Evolutionary conservation across 768 basidiomycete genomes (phyloP).

Genomic region (Kwoniella newhampshirensis): DNA sequence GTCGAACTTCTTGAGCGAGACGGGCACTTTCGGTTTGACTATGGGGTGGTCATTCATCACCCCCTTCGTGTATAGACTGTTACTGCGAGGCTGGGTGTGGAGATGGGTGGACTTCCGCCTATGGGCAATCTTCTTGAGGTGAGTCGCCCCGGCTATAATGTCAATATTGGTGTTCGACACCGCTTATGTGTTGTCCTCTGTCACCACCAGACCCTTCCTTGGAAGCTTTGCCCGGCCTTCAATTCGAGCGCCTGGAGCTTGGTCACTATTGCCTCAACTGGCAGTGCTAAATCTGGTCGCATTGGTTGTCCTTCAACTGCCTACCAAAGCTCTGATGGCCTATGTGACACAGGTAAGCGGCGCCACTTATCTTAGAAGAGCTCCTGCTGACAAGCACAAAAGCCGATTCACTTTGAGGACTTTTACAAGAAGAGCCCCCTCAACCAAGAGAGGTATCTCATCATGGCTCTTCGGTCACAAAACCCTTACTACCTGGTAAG

Average conservation of each 20-base stretch:
- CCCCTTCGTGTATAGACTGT: constrained; percentile 11
- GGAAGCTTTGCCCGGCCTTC: constrained; percentile 35
- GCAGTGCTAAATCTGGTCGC: constrained; percentile 24
- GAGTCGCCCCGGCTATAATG: too few species aligned
- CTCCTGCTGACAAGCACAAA: constrained; percentile 15
- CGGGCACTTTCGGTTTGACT: constrained; percentile 1
- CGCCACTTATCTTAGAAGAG: neutral
- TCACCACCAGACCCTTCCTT: constrained; percentile 38
- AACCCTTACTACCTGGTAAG: constrained; percentile 45
- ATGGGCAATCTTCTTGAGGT: constrained; percentile 20
- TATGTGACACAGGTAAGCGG: constrained; percentile 42
- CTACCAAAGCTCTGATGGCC: constrained; percentile 35
- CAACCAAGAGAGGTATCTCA: constrained; percentile 38
- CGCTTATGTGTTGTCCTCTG: too few species aligned
- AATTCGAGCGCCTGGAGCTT: constrained; percentile 14
- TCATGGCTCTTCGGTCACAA: constrained; percentile 37
- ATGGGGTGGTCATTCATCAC: constrained; percentile 7
- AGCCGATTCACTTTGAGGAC: constrained; percentile 46
- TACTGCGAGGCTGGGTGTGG: constrained; percentile 15
- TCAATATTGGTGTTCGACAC: too few species aligned
- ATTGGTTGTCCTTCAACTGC: constrained; percentile 24
- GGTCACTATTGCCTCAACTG: constrained; percentile 25
- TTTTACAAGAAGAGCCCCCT: constrained; percentile 40
- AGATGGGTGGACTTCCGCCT: constrained; percentile 15
- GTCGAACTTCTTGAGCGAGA: constrained; percentile 1